Evolutionary conservation across 2,329 filamentous ascomycete species (phyloP).

Genomic region (Trichoderma harzianum): DNA sequence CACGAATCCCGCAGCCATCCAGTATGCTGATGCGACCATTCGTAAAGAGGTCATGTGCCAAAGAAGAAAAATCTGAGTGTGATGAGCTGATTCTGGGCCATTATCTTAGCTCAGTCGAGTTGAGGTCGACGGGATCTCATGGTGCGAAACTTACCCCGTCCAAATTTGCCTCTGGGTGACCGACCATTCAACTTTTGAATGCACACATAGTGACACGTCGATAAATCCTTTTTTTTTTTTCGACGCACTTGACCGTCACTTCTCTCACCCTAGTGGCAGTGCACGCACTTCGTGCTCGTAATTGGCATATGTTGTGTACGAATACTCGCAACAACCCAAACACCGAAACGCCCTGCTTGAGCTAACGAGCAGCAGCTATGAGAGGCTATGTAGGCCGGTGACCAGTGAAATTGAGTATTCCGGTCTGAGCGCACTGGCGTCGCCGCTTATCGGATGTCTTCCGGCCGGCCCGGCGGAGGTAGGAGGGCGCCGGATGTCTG

Average conservation of each 20-base stretch:
- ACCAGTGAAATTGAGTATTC: background rate
- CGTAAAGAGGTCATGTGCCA: background rate
- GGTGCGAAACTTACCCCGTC: background rate
- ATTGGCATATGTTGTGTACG: background rate
- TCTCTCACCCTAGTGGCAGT: background rate
- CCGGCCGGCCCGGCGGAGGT: constrained; percentile 8
- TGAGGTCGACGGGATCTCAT: background rate
- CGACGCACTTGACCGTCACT: background rate
- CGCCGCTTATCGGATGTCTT: constrained; percentile 6
- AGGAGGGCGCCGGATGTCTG: background rate
- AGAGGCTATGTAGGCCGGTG: background rate
- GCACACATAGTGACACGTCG: background rate
- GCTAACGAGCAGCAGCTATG: background rate
- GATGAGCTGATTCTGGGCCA: background rate
- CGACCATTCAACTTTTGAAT: background rate
- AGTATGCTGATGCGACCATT: background rate
- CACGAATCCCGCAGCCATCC: background rate
- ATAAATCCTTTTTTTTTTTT: background rate
- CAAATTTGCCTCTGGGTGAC: background rate
- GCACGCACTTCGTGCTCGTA: background rate
- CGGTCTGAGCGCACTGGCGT: background rate
- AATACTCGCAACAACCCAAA: background rate
- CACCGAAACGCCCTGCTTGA: background rate
- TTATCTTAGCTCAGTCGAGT: constrained; percentile 1
- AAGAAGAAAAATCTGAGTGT: background rate